A percentile compares a stretch with the other conserved stretches of the same genome.
These are phyloP conservation scores for Gynandropsis gynandra DNA, from an alignment of 345 rosid genomes.

Conservation along the genomic window DNA sequence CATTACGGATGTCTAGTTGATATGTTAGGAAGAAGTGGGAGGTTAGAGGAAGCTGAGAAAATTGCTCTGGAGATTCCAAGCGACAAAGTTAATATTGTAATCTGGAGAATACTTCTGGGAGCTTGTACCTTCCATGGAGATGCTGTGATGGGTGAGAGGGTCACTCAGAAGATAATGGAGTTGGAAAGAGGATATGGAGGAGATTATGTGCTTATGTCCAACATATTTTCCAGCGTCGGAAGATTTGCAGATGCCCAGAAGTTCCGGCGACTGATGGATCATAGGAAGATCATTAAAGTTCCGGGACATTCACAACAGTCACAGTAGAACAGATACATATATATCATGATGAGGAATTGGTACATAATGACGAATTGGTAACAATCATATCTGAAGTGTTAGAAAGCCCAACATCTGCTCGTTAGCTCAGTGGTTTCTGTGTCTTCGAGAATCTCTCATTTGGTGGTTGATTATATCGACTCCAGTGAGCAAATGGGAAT, in stretches of 20 bases:
- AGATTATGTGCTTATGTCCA: constrained; percentile 69
- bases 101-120: constrained; percentile 81
- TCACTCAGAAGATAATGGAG: constrained; percentile 56
- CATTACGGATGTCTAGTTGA: constrained; percentile 78
- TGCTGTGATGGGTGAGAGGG: constrained; percentile 61
- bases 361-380: no score
- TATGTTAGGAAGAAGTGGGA: constrained; percentile 73
- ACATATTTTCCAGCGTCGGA: constrained; percentile 56
- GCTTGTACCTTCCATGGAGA: constrained; percentile 76
- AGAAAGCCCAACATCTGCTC: no score
- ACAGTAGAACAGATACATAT: no score
- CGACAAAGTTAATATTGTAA: constrained; percentile 39
- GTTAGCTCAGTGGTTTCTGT: no score
- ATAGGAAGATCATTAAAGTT: constrained; percentile 43
- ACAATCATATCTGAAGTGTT: no score
- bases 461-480: no score
- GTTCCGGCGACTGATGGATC: constrained; percentile 50
- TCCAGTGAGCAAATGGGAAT: no score
- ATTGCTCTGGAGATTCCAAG: constrained; percentile 50
- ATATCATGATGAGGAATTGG: no score
- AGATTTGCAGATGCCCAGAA: constrained; percentile 57
- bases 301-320: constrained; percentile 37
- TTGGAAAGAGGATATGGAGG: constrained; percentile 68
- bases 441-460: no score
- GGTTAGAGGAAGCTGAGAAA: constrained; percentile 73